phyloP scores from a whole-genome alignment of 495 filamentous ascomycete genomes.

The Chaetomium fimeti region DNA sequence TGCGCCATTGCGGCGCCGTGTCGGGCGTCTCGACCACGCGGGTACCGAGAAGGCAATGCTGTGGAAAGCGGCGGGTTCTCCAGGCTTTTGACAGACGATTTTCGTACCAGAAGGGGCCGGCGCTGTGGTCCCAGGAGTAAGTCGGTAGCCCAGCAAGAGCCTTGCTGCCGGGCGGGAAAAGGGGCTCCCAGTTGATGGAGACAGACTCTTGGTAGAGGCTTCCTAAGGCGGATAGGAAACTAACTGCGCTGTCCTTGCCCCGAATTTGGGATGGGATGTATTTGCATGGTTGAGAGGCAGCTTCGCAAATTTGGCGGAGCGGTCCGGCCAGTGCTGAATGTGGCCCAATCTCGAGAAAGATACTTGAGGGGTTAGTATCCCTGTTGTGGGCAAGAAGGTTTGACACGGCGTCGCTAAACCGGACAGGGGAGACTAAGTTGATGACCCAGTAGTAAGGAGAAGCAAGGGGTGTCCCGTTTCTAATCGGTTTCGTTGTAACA shows the following conservation, averaged over 20 bases:
- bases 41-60: constrained; percentile 48
- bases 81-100: constrained; percentile 43
- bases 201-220: constrained; percentile 37
- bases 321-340: background rate
- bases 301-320: background rate
- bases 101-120: constrained; percentile 42
- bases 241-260: constrained; percentile 26
- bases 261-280: constrained; percentile 37
- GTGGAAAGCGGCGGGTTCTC: constrained; percentile 36
- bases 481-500: background rate
- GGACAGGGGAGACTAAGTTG: background rate
- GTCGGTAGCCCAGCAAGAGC: constrained; percentile 33
- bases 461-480: background rate
- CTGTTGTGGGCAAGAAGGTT: background rate
- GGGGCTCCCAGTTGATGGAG: constrained; percentile 25
- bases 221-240: constrained; percentile 33
- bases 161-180: constrained; percentile 14
- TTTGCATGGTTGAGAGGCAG: background rate
- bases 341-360: background rate
- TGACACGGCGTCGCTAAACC: background rate
- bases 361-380: background rate
- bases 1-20: constrained; percentile 41
- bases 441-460: constrained; percentile 8
- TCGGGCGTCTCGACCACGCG: constrained; percentile 35
- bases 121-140: constrained; percentile 44